Evolutionary conservation across 1,284 basidiomycete genomes (phyloP), one percentile per base, ranked within the genome.

Genomic region (Rhodotorula sp.): DNA sequence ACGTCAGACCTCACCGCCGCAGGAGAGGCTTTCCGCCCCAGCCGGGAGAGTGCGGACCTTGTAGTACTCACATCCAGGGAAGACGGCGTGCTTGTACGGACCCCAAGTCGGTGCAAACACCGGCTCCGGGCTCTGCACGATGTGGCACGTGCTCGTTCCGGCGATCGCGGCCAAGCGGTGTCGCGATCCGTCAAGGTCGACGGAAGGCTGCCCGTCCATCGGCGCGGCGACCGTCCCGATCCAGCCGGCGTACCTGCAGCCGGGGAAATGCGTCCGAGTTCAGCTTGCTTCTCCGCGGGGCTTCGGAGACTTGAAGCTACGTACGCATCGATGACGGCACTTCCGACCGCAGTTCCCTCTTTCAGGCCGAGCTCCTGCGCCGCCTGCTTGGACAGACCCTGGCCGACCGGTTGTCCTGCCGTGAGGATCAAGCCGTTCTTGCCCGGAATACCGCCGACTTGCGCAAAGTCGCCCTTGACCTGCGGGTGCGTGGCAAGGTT

Each of bases 21-120:
- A 19, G 14, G 15, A 21, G 10, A 14, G 43, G 26, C 5, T 21
- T n/a, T 19, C 43, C 21, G n/a, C 21, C n/a, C 43, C 26, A 16
- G 49, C 54, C 15, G 55, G 50, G 19, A 8, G 19, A 48, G 3
- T 2, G 26, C 19, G 15, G 73, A 16, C 6, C 26, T 10, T 16
- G 15, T 15, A 14, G 15, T 15, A 14, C 78, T 62, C 54, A 79
- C 90, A 93, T 19, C 89, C 93, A 43, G 90, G 90, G 83, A 98
- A 97, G 38, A 95, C 86, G 23, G 90, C 87, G 78, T 93, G 82
- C 82, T 89, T 91, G 83, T 98, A 99, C 0, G 95, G 97, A 0
- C 95, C 95, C 95, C 95, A 99, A 57, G 95, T 90, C 47, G 89
- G 86, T 4, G 97, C 95, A 74, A 94, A 91, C 31, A 95, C 87